Conservation (phyloP, 2,329 filamentous ascomycete species). For the Verticillium albo-atrum region DNA sequence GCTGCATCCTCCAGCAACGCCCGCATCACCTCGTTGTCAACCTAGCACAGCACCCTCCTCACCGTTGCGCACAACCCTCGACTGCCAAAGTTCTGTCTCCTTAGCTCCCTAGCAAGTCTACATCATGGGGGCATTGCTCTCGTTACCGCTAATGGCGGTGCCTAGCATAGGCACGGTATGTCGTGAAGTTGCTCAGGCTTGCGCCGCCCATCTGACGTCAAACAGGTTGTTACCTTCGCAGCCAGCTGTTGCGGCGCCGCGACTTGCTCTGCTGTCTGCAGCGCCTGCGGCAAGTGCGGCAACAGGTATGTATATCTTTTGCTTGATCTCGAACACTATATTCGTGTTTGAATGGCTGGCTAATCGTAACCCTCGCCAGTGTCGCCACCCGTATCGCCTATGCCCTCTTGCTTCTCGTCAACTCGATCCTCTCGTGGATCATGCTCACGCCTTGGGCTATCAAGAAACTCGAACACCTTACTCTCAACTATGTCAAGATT, state of each 20-base stretch:
- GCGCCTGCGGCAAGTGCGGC: slow-evolving; percentile 92
- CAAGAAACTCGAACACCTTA: slow-evolving; percentile 87
- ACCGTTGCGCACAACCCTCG: not conserved
- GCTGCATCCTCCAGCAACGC: not conserved
- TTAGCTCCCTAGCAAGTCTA: not conserved
- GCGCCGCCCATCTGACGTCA: slow-evolving; percentile 8
- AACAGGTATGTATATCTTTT: slow-evolving; percentile 65
- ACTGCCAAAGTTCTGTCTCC: not conserved
- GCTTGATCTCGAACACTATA: not conserved
- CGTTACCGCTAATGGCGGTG: slow-evolving; percentile 81
- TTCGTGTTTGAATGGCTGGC: not conserved
- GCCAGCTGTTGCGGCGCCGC: slow-evolving; percentile 95
- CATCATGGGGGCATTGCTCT: slow-evolving; percentile 85
- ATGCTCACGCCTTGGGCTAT: slow-evolving; percentile 99
- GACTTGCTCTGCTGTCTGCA: slow-evolving; percentile 93
- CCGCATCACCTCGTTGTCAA: not conserved
- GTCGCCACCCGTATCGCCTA: slow-evolving; percentile 97
- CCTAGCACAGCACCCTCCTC: not conserved
- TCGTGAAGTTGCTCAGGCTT: slow-evolving; percentile 16
- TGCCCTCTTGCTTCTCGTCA: slow-evolving; percentile 88
- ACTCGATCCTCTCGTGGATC: slow-evolving; percentile 96
- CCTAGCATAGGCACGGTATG: slow-evolving; percentile 82
- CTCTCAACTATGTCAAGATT: slow-evolving; percentile 94
- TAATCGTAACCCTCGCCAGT: slow-evolving; percentile 38
- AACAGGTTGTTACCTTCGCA: slow-evolving; percentile 68